Percentiles rank a stretch among this genome's conserved stretches.
These are phyloP conservation scores for Solanum hybrid DNA, from an alignment of 305 asterid species.

Conservation along the genomic window DNA sequence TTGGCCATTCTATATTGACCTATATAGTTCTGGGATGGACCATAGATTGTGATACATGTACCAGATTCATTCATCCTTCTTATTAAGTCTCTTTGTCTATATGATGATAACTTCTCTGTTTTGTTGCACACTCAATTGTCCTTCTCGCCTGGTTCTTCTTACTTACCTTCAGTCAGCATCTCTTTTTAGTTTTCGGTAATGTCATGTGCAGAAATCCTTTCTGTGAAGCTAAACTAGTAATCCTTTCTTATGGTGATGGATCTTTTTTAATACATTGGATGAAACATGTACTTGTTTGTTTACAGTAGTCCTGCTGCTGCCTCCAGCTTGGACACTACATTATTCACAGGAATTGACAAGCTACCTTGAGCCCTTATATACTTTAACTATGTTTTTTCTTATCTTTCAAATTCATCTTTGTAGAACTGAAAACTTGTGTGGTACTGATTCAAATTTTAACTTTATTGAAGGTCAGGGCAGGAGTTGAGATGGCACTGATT, in stretches of 20 bases:
- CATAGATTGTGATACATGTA: neutral
- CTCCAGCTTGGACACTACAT: neutral
- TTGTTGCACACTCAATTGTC: neutral
- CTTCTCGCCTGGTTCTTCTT: neutral
- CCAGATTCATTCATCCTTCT: neutral
- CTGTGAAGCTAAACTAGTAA: neutral
- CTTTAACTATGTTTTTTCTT: neutral
- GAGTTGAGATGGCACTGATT: slow-evolving; percentile 90
- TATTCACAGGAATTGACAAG: neutral
- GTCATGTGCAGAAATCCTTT: neutral
- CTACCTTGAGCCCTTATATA: neutral
- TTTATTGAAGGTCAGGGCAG: slow-evolving; percentile 80
- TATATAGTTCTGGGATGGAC: neutral
- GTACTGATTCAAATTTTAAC: slow-evolving; percentile 19
- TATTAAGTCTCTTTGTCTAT: neutral
- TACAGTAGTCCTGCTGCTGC: neutral
- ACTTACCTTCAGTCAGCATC: neutral
- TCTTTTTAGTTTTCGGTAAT: neutral
- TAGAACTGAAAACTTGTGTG: neutral
- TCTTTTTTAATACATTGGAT: neutral
- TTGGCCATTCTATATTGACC: neutral
- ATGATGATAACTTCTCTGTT: neutral
- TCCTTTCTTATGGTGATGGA: neutral
- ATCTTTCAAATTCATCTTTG: neutral
- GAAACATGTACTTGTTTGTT: neutral